Base-by-base conservation (phyloP, 2,329 filamentous ascomycete genomes). In the Aureobasidium sp. region DNA sequence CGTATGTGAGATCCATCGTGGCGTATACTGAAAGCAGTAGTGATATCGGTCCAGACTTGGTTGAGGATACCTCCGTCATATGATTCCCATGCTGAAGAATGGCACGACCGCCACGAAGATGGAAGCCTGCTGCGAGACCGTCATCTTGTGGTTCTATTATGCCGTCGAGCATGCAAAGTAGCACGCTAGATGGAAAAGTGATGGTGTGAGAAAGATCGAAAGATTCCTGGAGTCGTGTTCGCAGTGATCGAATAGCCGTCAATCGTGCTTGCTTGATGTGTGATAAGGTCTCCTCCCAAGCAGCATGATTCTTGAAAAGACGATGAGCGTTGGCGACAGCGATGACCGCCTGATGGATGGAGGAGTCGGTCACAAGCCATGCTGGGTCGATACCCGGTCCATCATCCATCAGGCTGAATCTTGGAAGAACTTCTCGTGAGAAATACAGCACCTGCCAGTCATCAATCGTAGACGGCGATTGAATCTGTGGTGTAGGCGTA, bases 281-380 rank as follows among this genome's bases (percentile, higher is more conserved):
- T n/a, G 39, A 56, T 8, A 56, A 20, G 1, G 52, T 56, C 26
- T 56, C 52, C 24, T 56, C 39, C 34, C 32, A 39, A 7, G 44
- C 52, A 2, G 26, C 52, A 56, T 56, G 52, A 17, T 44, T 56
- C 13, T 39, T 43, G 52, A 56, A 56, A 3, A 56, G 20, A 13
- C 52, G 39, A 56, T 56, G 52, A 8, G 52, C 52, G 17, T 56
- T 56, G 13, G 52, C 52, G 39, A 56, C 52, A 34, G 52, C 52
- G 9, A 56, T 56, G 27, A 56, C 39, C 17, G 52, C 52, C 32
- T 56, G 52, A 29, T 56, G 37, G 5, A 56, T 56, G 1, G 39
- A 56, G 13, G 52, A 32, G 15, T 56, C 52, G 2, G 52, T 27
- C 3, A 56, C 39, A 34, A 56, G 52, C 52, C 52, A 56, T 20